Evolutionary conservation across 2,329 filamentous ascomycete genomes (phyloP).

Genomic region (Paracoccidioides lutzii): DNA sequence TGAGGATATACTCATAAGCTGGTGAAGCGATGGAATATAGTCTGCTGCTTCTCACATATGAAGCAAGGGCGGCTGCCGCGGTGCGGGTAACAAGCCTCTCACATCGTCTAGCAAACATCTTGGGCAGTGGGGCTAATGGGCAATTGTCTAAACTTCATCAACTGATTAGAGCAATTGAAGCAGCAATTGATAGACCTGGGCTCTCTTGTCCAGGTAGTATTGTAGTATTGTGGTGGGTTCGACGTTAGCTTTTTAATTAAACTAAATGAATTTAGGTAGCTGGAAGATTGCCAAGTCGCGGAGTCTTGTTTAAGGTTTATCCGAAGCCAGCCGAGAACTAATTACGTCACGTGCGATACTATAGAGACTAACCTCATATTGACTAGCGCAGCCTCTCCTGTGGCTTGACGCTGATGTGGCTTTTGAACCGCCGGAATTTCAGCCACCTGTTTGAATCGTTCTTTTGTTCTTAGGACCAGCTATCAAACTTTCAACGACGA

Average conservation of each 20-base stretch:
- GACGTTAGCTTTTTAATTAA: not conserved
- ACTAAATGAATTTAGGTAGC: not conserved
- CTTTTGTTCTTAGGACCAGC: not conserved
- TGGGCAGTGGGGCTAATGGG: slow-evolving; percentile 29
- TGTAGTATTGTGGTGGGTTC: not conserved
- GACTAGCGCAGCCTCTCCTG: not conserved
- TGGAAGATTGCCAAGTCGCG: not conserved
- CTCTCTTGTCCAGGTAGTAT: not conserved
- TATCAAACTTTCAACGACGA: not conserved
- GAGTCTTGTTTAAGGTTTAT: slow-evolving; percentile 1
- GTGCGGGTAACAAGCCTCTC: slow-evolving; percentile 49
- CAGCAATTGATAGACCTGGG: not conserved
- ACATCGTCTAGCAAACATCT: slow-evolving; percentile 35
- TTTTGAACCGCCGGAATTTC: not conserved
- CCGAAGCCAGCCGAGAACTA: slow-evolving; percentile 19
- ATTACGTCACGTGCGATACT: slow-evolving; percentile 6
- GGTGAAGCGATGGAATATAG: slow-evolving; percentile 32
- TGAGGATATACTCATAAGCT: slow-evolving; percentile 68
- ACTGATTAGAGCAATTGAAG: not conserved
- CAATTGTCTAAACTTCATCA: slow-evolving; percentile 23
- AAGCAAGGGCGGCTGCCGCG: slow-evolving; percentile 27
- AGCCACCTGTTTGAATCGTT: not conserved
- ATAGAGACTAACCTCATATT: not conserved
- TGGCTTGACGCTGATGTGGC: not conserved
- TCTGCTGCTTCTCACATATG: slow-evolving; percentile 22